Evolutionary conservation across 1,284 basidiomycete genomes (phyloP), one percentile per base, ranked within the genome.

Genomic region (Sphaerobolus stellatus): DNA sequence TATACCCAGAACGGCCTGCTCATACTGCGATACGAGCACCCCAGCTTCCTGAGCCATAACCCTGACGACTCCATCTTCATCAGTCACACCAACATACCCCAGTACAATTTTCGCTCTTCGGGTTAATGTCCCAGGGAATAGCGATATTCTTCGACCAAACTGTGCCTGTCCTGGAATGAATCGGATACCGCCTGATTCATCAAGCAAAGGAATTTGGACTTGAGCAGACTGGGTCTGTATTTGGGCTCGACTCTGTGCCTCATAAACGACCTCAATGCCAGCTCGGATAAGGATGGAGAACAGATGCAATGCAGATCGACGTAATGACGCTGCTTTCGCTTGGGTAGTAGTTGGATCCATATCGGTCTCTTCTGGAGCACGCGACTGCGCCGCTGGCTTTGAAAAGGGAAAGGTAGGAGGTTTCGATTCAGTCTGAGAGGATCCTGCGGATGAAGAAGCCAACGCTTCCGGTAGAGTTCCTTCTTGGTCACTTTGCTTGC

Each of bases 301-400:
- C 66, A 95, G 87, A 62, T 92, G 84, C 30, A 95, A 66, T 0
- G 90, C 92, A 1, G 91, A 86, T 31, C 94, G 84, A 29, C 93
- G 82, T 6, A 96, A 74, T 0, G 90, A 80, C 0, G 94, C 90
- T 44, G 91, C 80, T 64, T 86, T 91, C 0, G 86, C 63, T 64
- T 86, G 75, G 7, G 72, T 72, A 2, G 76, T 77, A 9, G 77
- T 80, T 13, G 83, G 86, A 31, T 82, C 72, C 27, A 67, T 67
- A 68, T 86, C 84, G 70, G 80, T 79, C 24, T 69, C 28, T 25
- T 49, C 45, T 36, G 40, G 43, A 16, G 30, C 8, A 22, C 52
- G 56, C 53, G 57, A 14, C 54, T 43, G 4, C 40, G 34, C 2
- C 43, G 50, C n/a, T 31, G 52, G 27, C 46, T 28, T 36, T n/a